Conservation (phyloP, 2,329 filamentous ascomycete genomes). For the Helotiales sp. region DNA sequence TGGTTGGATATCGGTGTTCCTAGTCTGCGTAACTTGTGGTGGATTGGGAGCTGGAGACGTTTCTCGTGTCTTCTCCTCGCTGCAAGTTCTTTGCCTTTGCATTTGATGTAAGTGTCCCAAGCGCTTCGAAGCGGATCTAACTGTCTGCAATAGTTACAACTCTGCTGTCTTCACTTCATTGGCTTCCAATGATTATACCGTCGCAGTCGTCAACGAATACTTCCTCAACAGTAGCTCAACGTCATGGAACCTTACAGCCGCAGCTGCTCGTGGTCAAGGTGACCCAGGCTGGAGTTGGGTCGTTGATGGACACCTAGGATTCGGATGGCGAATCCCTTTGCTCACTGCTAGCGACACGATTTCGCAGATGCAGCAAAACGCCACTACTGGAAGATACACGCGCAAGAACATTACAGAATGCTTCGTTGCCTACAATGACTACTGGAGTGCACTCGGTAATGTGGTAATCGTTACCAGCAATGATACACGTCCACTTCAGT, state of each 20-base stretch:
- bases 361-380: background rate
- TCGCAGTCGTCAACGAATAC: background rate
- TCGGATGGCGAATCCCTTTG: too few relatives aligned
- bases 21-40: slow-evolving; percentile 32
- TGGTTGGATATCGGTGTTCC: slow-evolving; percentile 38
- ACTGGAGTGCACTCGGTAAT: background rate
- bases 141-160: background rate
- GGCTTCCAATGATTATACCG: background rate
- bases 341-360: background rate
- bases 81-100: slow-evolving; percentile 28
- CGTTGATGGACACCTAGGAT: too few relatives aligned
- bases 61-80: slow-evolving; percentile 29
- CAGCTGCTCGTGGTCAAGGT: too few relatives aligned
- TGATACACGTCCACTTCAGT: too few relatives aligned
- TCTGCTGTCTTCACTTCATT: background rate
- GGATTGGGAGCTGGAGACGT: slow-evolving; percentile 13
- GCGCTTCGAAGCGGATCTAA: background rate
- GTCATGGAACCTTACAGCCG: background rate
- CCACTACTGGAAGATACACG: too few relatives aligned
- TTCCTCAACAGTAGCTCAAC: background rate
- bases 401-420: background rate
- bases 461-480: background rate
- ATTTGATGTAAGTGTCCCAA: slow-evolving; percentile 23
- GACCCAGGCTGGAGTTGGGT: too few relatives aligned
- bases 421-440: background rate